Evolutionary conservation across 2,329 filamentous ascomycete species (phyloP).

Genomic region (Fusarium succisae): DNA sequence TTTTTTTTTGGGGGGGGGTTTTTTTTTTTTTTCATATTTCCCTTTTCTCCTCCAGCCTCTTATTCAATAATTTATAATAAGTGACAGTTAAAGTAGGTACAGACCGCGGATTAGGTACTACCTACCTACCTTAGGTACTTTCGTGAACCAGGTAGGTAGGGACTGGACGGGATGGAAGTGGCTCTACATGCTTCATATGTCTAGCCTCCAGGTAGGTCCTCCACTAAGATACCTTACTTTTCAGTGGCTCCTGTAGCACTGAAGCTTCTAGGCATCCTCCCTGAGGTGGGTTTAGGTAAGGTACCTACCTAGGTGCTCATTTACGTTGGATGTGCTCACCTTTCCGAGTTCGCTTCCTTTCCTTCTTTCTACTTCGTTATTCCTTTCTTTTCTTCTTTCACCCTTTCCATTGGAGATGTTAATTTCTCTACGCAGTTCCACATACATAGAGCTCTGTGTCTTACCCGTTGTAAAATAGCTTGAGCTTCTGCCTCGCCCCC

Average conservation of each 20-base stretch:
- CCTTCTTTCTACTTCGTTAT: background rate
- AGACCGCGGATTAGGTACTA: background rate
- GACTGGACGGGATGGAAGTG: background rate
- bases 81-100: background rate
- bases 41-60: background rate
- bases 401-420: background rate
- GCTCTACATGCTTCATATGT: background rate
- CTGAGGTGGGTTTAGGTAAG: background rate
- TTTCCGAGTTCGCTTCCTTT: conserved; percentile 5
- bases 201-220: background rate
- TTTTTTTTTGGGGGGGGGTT: too few species aligned
- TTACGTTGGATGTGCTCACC: conserved; percentile 1
- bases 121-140: background rate
- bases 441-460: background rate
- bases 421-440: background rate
- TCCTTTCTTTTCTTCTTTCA: background rate
- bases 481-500: background rate
- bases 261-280: conserved; percentile 1
- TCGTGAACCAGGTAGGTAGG: background rate
- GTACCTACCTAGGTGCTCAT: background rate
- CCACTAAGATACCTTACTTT: background rate
- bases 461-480: background rate
- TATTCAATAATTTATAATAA: conserved; percentile 2
- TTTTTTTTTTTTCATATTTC: background rate
- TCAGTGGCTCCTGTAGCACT: conserved; percentile 18